These are phyloP conservation scores for Yamadazyma laniorum DNA, from an alignment of 805 yeast species.

Conservation along the genomic window DNA sequence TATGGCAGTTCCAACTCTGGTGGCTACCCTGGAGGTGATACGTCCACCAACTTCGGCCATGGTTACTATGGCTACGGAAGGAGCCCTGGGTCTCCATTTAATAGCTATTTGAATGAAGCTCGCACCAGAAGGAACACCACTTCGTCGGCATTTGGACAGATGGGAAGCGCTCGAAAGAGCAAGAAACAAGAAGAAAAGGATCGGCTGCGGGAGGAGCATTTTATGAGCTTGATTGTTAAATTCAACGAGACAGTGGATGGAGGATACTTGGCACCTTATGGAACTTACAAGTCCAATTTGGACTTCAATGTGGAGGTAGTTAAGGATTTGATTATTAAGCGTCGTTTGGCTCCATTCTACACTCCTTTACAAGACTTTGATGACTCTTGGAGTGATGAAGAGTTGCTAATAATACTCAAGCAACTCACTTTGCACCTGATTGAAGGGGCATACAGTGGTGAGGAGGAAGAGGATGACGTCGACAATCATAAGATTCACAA, in stretches of 20 bases:
- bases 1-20: constrained; percentile 15
- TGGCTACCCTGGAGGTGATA: constrained; percentile 1
- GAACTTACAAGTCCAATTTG: constrained; percentile 73
- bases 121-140: constrained; percentile 13
- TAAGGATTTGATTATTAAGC: constrained; percentile 60
- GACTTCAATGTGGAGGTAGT: constrained; percentile 77
- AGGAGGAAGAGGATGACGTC: constrained; percentile 62
- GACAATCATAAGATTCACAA: constrained; percentile 58
- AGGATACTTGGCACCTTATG: constrained; percentile 89
- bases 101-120: background rate
- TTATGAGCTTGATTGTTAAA: constrained; percentile 55
- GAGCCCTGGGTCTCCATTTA: background rate
- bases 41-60: constrained; percentile 2
- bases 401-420: constrained; percentile 49
- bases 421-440: constrained; percentile 58
- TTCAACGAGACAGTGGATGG: constrained; percentile 83
- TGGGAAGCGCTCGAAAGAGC: constrained; percentile 11
- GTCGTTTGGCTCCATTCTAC: constrained; percentile 85
- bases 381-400: constrained; percentile 66
- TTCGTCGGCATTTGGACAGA: constrained; percentile 16
- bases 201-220: constrained; percentile 50
- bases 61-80: constrained; percentile 1
- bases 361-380: constrained; percentile 84
- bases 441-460: constrained; percentile 47
- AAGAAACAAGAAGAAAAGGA: constrained; percentile 54